Conservation (phyloP, 306 rosid species). For the Spatholobus suberectus region DNA sequence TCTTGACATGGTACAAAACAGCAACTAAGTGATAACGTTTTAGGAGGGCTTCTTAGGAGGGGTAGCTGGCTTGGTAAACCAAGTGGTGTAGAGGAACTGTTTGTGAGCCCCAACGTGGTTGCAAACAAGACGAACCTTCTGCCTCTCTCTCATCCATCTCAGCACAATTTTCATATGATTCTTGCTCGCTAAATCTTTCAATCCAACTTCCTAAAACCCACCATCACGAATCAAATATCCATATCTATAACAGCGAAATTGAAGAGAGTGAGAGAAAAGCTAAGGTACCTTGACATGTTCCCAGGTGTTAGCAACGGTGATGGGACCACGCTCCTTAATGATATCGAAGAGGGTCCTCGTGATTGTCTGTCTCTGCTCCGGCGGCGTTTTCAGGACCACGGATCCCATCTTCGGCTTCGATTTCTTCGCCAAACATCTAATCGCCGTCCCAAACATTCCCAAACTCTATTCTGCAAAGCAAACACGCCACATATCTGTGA, state of each 20-base stretch:
- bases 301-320: conserved; percentile 84
- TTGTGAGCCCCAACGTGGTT: conserved; percentile 81
- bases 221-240: neutral
- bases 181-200: conserved; percentile 82
- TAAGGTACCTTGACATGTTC: conserved; percentile 53
- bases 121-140: conserved; percentile 82
- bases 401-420: conserved; percentile 81
- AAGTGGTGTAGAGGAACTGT: conserved; percentile 87
- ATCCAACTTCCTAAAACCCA: conserved; percentile 68
- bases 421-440: conserved; percentile 67
- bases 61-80: conserved; percentile 67
- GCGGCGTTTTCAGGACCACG: conserved; percentile 65
- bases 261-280: neutral
- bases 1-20: no score
- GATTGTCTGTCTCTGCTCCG: conserved; percentile 83
- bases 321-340: conserved; percentile 88
- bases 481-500: neutral
- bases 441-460: conserved; percentile 67
- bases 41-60: conserved; percentile 47
- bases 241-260: no score
- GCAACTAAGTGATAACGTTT: neutral
- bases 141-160: conserved; percentile 97
- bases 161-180: conserved; percentile 84
- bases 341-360: conserved; percentile 73
- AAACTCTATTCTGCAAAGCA: neutral